Evolutionary conservation across 768 basidiomycete species (phyloP), one percentile per base, ranked within the genome.

Genomic region (Mycena galericulata): DNA sequence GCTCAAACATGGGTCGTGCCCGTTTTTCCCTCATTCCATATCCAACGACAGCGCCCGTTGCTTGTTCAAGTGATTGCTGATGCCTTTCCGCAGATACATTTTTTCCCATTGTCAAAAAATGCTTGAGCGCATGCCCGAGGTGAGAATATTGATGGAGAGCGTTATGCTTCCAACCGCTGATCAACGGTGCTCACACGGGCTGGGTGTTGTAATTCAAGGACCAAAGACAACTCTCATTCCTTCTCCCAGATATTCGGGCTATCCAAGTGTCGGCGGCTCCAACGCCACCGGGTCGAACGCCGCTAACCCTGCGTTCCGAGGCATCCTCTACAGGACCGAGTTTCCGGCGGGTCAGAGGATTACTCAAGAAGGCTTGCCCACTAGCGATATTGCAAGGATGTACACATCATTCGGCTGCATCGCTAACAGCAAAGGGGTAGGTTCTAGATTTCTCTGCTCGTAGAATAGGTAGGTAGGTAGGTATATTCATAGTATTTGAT

Each of bases 351-450:
- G 85, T 2, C 76, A 78, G 46, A 82, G 88, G 22, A 87, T 89
- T 74, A 82, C 84, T n/a, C 66, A 73, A 9, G 76, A 70, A 26
- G 85, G 87, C 29, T 77, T 89, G 76, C 80, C 78, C 41, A 78
- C 79, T 15, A 87, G 84, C 71, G 34, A 75, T 27, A 87, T 89
- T 62, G 81, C 88, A 20, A 74, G 88, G 63, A 72, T 89, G 77
- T 89, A n/a, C n/a, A n/a, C n/a, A 89, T 74, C 88, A 89, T 70
- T 89, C 88, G 7, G 81, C 87, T 0, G 88, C 88, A 49, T 87
- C 87, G 27, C 71, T 89, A 57, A 87, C 87, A 8, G 86, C 87
- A 26, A 79, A 79, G 47, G 88, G 83, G 30, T 68, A 54, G 29
- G 70, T 58, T 34, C 32, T 36, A n/a, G 1, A 18, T 34, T 43